phyloP scores from a whole-genome alignment of 208 protist genomes.

The Trypanosoma rangeli region DNA sequence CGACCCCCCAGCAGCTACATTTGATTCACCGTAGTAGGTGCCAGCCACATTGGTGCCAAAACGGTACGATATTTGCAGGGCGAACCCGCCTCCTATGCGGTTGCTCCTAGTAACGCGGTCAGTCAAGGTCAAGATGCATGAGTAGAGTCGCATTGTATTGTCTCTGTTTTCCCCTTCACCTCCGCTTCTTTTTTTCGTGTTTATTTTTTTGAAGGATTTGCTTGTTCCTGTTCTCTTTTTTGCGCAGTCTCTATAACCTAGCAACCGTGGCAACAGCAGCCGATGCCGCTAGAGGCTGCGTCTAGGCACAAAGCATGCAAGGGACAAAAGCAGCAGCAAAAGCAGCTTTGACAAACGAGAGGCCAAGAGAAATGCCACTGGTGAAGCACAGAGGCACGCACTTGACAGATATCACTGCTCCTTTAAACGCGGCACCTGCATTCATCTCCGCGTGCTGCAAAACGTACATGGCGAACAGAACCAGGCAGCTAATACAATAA shows the following conservation, averaged over 20 bases:
- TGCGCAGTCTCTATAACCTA: neutral
- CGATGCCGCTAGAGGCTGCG: neutral
- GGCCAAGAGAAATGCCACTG: constrained; percentile 12
- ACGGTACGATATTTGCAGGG: constrained; percentile 27
- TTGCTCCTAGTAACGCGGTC: neutral
- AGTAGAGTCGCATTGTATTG: constrained; percentile 10
- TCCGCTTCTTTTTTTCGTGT: neutral
- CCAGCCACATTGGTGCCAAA: constrained; percentile 78
- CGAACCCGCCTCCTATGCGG: neutral
- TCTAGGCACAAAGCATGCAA: neutral
- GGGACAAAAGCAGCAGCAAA: neutral
- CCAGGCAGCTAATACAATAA: neutral
- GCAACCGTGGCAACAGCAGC: neutral
- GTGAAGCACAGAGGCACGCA: neutral
- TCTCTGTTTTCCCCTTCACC: neutral
- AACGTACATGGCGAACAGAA: neutral
- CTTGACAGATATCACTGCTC: neutral
- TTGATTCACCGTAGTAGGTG: constrained; percentile 77
- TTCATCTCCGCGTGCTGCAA: neutral
- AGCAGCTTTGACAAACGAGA: constrained; percentile 1
- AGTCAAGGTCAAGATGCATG: neutral
- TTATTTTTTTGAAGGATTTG: constrained; percentile 2
- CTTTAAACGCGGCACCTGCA: neutral
- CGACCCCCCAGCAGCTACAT: constrained; percentile 50
- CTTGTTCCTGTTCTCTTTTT: neutral